These are phyloP conservation scores for Phialophora verrucosa DNA, from an alignment of 2,329 filamentous ascomycete genomes.

Conservation along the genomic window DNA sequence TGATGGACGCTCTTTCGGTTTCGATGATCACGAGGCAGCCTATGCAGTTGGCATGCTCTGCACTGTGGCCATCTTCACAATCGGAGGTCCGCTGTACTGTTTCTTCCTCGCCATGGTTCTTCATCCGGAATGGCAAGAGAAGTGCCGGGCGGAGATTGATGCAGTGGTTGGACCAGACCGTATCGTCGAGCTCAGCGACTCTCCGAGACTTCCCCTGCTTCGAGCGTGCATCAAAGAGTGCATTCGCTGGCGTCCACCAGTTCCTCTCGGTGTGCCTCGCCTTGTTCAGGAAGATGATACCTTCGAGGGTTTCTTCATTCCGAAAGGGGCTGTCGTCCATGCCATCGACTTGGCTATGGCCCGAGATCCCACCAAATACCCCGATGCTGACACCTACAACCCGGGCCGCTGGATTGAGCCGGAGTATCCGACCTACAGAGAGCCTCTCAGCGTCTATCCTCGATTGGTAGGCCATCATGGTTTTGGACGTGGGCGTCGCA, in stretches of 20 bases:
- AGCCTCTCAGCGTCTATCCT: slow-evolving; percentile 26
- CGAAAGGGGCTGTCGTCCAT: slow-evolving; percentile 6
- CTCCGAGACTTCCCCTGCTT: slow-evolving; percentile 46
- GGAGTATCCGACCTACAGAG: slow-evolving; percentile 41
- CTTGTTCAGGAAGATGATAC: slow-evolving; percentile 55
- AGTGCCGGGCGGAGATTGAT: slow-evolving; percentile 55
- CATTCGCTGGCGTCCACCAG: slow-evolving; percentile 57
- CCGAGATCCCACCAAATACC: not conserved
- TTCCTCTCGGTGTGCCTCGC: slow-evolving; percentile 57
- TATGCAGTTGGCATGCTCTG: slow-evolving; percentile 40
- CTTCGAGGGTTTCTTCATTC: slow-evolving; percentile 2
- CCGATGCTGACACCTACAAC: slow-evolving; percentile 7
- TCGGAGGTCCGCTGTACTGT: slow-evolving; percentile 39
- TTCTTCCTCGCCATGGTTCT: slow-evolving; percentile 53
- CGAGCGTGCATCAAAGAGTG: slow-evolving; percentile 52
- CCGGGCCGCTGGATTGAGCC: slow-evolving; percentile 1
- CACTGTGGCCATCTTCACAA: slow-evolving; percentile 40
- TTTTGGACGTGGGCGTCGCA: slow-evolving; percentile 37
- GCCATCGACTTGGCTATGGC: slow-evolving; percentile 3
- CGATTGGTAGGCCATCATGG: slow-evolving; percentile 26
- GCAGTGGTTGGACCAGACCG: slow-evolving; percentile 48
- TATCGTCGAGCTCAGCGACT: slow-evolving; percentile 51
- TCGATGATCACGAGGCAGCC: slow-evolving; percentile 40
- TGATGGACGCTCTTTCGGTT: slow-evolving; percentile 31
- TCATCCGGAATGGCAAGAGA: slow-evolving; percentile 55